Percentiles rank a stretch among this genome's conserved stretches.
Evolutionary conservation across 2,329 filamentous ascomycete genomes (phyloP).

Genomic region (Nemania diffusa): DNA sequence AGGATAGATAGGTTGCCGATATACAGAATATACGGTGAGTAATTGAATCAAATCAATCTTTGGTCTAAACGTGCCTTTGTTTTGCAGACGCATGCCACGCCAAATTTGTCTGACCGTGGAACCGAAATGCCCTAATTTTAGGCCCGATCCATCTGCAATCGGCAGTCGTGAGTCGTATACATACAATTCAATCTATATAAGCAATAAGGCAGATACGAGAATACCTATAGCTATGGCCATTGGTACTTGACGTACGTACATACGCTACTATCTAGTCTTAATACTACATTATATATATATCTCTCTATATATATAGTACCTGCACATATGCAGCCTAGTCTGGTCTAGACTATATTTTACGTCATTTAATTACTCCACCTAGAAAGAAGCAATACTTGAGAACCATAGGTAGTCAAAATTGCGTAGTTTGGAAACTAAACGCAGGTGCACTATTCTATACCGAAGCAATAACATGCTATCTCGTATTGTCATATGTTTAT

Average conservation of each 20-base stretch:
- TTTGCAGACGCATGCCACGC: conserved; percentile 16
- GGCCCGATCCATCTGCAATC: conserved; percentile 19
- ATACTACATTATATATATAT: neutral
- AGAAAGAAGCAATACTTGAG: conserved; percentile 6
- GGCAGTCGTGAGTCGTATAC: conserved; percentile 12
- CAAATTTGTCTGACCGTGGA: conserved; percentile 20
- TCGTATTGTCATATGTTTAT: conserved; percentile 42
- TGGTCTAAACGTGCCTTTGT: neutral
- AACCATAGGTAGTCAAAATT: conserved; percentile 7
- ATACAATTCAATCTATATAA: neutral
- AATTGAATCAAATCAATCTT: neutral
- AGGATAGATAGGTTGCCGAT: too few relatives aligned
- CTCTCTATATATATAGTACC: neutral
- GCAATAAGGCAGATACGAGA: conserved; percentile 10
- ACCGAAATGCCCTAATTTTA: conserved; percentile 36
- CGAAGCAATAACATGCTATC: conserved; percentile 36
- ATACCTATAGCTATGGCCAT: neutral
- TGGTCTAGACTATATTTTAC: conserved; percentile 18
- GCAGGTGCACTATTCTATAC: neutral
- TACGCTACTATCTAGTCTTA: too few relatives aligned
- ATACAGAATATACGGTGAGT: neutral
- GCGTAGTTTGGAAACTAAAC: neutral
- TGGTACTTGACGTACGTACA: neutral
- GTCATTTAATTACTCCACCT: conserved; percentile 19
- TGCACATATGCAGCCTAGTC: neutral